Base-by-base conservation (phyloP, 257 asterid species). In the Solanum bulbocastanum region DNA sequence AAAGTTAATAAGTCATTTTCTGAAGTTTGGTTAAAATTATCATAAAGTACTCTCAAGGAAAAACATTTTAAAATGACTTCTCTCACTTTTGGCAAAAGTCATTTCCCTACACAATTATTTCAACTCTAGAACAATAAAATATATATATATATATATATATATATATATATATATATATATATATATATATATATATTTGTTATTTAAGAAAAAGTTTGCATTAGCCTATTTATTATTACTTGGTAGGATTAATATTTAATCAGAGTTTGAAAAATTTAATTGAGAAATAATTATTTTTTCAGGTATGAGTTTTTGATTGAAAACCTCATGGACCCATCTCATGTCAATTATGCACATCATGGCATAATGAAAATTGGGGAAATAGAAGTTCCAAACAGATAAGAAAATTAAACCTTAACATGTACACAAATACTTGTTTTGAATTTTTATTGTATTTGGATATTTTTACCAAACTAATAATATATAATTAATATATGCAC, bases 271-370 rank as follows among this genome's bases (percentile, higher is more conserved):
- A 42, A 10, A 42, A 0, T 42, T 42, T 42, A 27, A 6, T 13
- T 76, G 60, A 27, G 75, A 68, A 68, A 27, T 25, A 32, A 35
- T 66, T 35, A 32, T 71, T 71, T 46, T 86, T 90, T 83, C 94
- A 95, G 99, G 93, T 96, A 96, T 78, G 99, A 95, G 87, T 58
- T 95, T 87, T 93, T 97, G 88, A 93, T 87, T 66, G 98, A 97
- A 93, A 97, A 97, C 90, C 95, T 96, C 84, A 97, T 97, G 99
- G 99, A 97, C 89, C 98, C 98, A 85, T 92, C 99, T 85, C 99
- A 97, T 89, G 95, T 95, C 85, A 96, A 95, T 33, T 97, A 97
- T 49, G 98, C 99, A 42, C 99, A 97, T 93, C 90, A 95, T 71
- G 95, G 98, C 88, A 93, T 97, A 86, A 91, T 93, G 98, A 91